Base-by-base conservation (phyloP, 805 yeast species). In the Monosporozyma aquatica region DNA sequence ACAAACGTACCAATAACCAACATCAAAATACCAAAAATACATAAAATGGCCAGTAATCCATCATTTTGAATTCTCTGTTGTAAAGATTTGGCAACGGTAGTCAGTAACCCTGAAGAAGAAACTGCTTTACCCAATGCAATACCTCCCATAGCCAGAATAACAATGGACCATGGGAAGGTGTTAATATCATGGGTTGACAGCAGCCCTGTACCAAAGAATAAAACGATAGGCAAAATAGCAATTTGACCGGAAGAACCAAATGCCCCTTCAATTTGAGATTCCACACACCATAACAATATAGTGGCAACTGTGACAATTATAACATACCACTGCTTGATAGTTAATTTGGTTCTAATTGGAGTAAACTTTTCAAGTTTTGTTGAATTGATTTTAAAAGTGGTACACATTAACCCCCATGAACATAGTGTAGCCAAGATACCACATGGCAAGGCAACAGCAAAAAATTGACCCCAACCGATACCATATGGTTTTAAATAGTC, bases 81-180 rank as follows among this genome's bases (percentile, higher is more conserved):
- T 47, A 92, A 76, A 0, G 75, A 65, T 6, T 63, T 55, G 0
- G 97, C 97, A 43, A 87, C 80, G 0, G 92, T 80, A 4, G 78
- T 71, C 44, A 90, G 70, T 48, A 90, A 69, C 0, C 97, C 97
- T 1, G 96, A 87, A 3, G 94, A 82, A 1, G 95, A 78, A 4
- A 90, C 97, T 0, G 95, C 95, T 55, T 84, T 84, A 51, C 98
- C 98, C 39, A 90, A 70, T 1, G 95, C 92, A 42, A 90, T 73
- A 51, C 97, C 97, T 30, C 98, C 98, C 97, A 90, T 90, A 9
- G 97, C 97, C 47, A 90, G 70, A 36, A 89, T 78, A 18, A 92
- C 94, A 55, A 92, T 90, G 4, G 94, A 83, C 98, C 98, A 90
- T 23, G 95, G 86, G 64, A 90, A 90, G 58, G 86, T 84, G 64